phyloP scores from a whole-genome alignment of 306 rosid genomes.

The Inga laurina region DNA sequence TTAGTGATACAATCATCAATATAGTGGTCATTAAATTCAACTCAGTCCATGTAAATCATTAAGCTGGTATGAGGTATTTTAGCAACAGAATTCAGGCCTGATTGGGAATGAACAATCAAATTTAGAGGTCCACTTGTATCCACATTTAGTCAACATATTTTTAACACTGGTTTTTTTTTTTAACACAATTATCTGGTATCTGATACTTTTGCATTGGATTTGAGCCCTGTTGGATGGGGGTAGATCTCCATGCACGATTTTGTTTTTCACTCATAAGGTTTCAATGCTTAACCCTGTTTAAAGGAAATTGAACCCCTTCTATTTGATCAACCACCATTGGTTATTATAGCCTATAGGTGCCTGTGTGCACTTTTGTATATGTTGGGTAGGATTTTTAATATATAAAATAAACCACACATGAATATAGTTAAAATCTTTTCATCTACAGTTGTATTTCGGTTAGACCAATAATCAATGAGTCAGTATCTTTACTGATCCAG shows the following conservation, averaged over 20 bases:
- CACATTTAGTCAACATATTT: not conserved
- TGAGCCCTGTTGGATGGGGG: not conserved
- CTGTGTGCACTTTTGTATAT: not conserved
- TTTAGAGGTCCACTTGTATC: conserved; percentile 15
- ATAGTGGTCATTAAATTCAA: not conserved
- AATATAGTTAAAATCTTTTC: not conserved
- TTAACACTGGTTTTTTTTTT: not conserved
- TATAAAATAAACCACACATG: not conserved
- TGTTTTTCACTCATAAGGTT: not conserved
- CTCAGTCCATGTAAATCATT: not conserved
- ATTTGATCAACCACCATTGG: not conserved
- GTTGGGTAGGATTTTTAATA: not conserved
- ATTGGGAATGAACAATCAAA: not conserved
- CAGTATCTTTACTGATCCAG: not conserved
- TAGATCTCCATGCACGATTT: not conserved
- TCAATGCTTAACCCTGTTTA: not conserved
- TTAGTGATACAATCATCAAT: not conserved
- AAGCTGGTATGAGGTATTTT: not conserved
- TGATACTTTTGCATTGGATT: not conserved
- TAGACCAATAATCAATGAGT: not conserved
- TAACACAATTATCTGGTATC: not conserved
- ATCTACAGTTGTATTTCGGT: not conserved
- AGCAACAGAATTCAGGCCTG: conserved; percentile 10
- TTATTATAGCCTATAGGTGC: not conserved
- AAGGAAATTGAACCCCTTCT: not conserved